Conservation (phyloP, 2,329 filamentous ascomycete species). For the Arthrobotrys pseudoclavata region DNA sequence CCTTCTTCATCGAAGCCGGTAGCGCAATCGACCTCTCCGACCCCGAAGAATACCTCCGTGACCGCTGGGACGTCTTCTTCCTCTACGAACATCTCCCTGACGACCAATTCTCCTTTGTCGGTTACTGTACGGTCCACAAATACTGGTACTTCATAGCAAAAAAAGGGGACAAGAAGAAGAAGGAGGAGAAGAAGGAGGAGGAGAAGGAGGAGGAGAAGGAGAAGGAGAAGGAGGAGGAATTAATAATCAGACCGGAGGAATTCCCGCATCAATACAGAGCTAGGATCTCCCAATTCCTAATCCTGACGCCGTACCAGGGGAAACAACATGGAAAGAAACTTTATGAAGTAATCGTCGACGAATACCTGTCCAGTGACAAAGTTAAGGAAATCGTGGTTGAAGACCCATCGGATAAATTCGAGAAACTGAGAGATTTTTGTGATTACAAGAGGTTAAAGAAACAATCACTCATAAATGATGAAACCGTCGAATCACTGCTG, state of each 20-base stretch:
- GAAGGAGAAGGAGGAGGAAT: too few relatives aligned
- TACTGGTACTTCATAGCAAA: constrained; percentile 73
- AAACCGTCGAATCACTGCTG: constrained; percentile 67
- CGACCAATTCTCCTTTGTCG: constrained; percentile 82
- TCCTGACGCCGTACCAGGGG: constrained; percentile 87
- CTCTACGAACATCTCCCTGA: constrained; percentile 70
- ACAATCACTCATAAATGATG: constrained; percentile 69
- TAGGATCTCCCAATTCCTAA: constrained; percentile 91
- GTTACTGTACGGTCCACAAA: constrained; percentile 90
- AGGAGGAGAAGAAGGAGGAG: constrained; percentile 66
- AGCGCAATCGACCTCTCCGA: constrained; percentile 74
- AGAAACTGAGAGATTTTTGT: constrained; percentile 81
- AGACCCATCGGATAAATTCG: constrained; percentile 89
- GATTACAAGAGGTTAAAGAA: constrained; percentile 77
- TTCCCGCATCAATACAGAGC: constrained; percentile 50
- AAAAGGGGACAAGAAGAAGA: constrained; percentile 54
- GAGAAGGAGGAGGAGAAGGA: constrained; percentile 66
- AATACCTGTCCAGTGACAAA: constrained; percentile 76
- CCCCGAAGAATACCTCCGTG: constrained; percentile 78
- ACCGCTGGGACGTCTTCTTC: constrained; percentile 93
- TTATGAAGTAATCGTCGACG: constrained; percentile 82
- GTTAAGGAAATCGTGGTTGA: constrained; percentile 91
- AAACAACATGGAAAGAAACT: constrained; percentile 83
- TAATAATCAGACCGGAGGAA: too few relatives aligned
- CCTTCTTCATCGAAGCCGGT: constrained; percentile 94